phyloP scores from a whole-genome alignment of 306 rosid genomes.

The Canavalia gladiata region DNA sequence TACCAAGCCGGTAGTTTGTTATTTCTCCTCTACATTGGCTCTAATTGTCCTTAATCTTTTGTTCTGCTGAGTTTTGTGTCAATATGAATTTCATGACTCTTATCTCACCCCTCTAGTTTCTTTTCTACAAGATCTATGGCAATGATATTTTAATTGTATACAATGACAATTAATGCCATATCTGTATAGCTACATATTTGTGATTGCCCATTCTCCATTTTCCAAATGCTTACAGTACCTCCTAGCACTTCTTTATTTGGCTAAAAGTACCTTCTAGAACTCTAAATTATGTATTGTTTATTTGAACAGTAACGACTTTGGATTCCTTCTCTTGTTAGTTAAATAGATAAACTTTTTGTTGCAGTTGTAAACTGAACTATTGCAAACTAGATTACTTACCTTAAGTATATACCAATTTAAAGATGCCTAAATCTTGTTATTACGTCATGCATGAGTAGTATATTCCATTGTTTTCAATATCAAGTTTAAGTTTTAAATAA shows the following conservation, averaged over 20 bases:
- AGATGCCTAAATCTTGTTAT: constrained; percentile 40
- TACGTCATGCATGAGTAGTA: not conserved
- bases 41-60: constrained; percentile 34
- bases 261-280: constrained; percentile 29
- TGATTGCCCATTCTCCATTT: constrained; percentile 27
- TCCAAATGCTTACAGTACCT: not conserved
- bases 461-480: constrained; percentile 39
- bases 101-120: constrained; percentile 33
- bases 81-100: constrained; percentile 30
- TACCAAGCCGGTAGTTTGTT: constrained; percentile 91
- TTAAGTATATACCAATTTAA: constrained; percentile 26
- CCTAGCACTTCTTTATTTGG: constrained; percentile 10
- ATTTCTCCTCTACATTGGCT: constrained; percentile 49
- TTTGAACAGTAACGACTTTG: constrained; percentile 28
- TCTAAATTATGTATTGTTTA: constrained; percentile 27
- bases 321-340: constrained; percentile 39
- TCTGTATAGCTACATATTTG: constrained; percentile 32
- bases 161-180: constrained; percentile 7
- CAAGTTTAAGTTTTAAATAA: constrained; percentile 13
- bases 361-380: constrained; percentile 23
- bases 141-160: constrained; percentile 29
- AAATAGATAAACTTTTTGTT: constrained; percentile 38
- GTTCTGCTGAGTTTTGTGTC: constrained; percentile 37
- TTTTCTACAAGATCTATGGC: constrained; percentile 36
- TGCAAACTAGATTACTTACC: constrained; percentile 38